Base-by-base conservation (phyloP, 2,329 filamentous ascomycete species). In the Penicillium sp. region DNA sequence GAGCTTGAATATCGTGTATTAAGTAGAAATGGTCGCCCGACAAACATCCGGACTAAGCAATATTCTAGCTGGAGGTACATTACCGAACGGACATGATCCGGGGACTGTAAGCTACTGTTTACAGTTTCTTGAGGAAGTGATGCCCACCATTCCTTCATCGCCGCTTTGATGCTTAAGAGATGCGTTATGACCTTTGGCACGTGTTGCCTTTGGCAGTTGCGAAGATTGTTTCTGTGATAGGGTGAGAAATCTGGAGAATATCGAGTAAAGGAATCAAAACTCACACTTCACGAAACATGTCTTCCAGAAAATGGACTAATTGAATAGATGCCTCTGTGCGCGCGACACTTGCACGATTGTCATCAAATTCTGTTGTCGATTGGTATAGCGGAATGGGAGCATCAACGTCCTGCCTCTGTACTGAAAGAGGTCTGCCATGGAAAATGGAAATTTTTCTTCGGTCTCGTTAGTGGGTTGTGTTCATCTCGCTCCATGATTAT, bases 361-460 rank as follows among this genome's bases (percentile, higher is more conserved):
- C 66, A 33, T 65, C 39, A n/a, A 34, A 36, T 11, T 34, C 26
- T 11, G 49, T 18, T n/a, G 42, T 36, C 0, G 31, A 45, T 13
- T 33, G 47, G 48, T 52, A 46, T 16, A 67, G 66, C 1, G 81
- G 80, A 48, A 77, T 62, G 36, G 78, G 76, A 2, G 79, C 77
- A 54, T 82, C 80, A 13, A 82, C 73, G 46, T 82, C 80, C n/a
- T 71, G 70, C n/a, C 72, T 70, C 2, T 74, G 65, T 16, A 82
- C 79, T 1, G 80, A 82, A 21, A 75, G 64, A 10, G 81, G 80
- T 1, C 80, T 71, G 21, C 79, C 79, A 48, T 83, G 80, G 44
- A 82, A 77, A 28, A 79, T 79, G n/a, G 78, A 75, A 23, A 83
- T 77, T 51, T 78, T 74, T 50, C 78, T n/a, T n/a, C n/a, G n/a